These are phyloP conservation scores for Lichtheimia ornata DNA, from an alignment of 371 early-diverging fungal genomes.

Conservation along the genomic window DNA sequence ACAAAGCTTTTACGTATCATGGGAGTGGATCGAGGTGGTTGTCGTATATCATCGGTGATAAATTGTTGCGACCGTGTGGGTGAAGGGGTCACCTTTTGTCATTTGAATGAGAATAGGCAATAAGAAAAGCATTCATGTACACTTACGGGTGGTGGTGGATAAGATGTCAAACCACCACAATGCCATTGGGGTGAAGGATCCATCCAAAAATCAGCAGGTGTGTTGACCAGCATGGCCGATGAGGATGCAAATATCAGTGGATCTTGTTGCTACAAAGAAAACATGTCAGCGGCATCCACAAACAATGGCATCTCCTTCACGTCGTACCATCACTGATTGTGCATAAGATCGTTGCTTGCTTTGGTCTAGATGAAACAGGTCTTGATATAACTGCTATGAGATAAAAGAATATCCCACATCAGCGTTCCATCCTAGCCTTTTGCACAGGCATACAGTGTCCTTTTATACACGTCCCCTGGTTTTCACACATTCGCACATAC, in stretches of 20 bases:
- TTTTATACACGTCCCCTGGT: too few relatives aligned
- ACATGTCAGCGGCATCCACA: not conserved
- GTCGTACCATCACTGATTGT: constrained; percentile 5
- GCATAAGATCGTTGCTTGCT: constrained; percentile 5
- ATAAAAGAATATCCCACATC: not conserved
- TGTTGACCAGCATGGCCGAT: not conserved
- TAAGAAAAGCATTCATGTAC: too few relatives aligned
- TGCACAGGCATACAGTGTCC: not conserved
- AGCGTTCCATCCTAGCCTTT: not conserved
- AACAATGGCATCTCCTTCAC: not conserved
- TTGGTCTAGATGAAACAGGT: constrained; percentile 9
- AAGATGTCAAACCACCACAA: not conserved
- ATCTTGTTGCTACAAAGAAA: not conserved
- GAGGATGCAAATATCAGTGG: not conserved
- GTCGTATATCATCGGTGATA: constrained; percentile 6
- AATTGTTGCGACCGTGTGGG: constrained; percentile 12
- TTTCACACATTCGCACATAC: too few relatives aligned
- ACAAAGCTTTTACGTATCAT: constrained; percentile 18
- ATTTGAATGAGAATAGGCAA: not conserved
- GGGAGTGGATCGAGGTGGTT: constrained; percentile 19
- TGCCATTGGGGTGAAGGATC: too few relatives aligned
- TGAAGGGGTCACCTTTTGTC: constrained; percentile 9
- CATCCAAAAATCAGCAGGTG: too few relatives aligned
- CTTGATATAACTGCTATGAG: constrained; percentile 8
- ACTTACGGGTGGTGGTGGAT: not conserved